Conservation (phyloP, 2,329 filamentous ascomycete genomes). For the Akanthomyces uredinophilus region DNA sequence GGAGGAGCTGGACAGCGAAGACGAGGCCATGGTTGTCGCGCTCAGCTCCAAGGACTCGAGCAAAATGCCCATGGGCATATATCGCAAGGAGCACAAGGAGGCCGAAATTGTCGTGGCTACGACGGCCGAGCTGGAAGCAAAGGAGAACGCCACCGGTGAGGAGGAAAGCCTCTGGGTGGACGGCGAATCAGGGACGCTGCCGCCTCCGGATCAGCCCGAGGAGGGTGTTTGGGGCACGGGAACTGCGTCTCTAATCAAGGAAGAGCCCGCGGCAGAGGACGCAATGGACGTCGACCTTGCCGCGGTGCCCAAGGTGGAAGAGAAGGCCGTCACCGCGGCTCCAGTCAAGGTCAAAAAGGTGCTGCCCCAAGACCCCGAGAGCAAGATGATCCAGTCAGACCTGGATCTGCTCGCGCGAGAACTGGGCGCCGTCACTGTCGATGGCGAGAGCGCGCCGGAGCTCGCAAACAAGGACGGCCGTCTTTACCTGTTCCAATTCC, state of each 20-base stretch:
- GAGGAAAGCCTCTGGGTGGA: constrained; percentile 45
- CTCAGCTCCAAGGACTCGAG: constrained; percentile 27
- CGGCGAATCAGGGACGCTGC: constrained; percentile 26
- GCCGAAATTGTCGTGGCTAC: constrained; percentile 50
- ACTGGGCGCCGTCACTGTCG: constrained; percentile 33
- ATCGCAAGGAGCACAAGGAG: constrained; percentile 49
- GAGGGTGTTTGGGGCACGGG: constrained; percentile 41
- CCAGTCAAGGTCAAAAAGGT: constrained; percentile 21
- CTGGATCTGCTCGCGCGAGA: constrained; percentile 39
- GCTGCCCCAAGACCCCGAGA: constrained; percentile 32
- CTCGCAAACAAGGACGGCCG: constrained; percentile 46
- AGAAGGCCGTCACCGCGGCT: background rate
- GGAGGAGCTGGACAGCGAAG: constrained; percentile 42
- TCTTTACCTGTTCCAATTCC: constrained; percentile 61
- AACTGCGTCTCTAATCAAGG: constrained; percentile 35
- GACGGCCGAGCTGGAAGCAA: constrained; percentile 52
- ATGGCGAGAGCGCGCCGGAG: constrained; percentile 24
- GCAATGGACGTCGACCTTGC: constrained; percentile 19
- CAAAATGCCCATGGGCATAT: constrained; percentile 52
- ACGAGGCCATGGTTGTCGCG: constrained; percentile 36
- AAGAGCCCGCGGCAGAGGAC: constrained; percentile 39
- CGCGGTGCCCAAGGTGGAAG: background rate
- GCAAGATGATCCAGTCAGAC: constrained; percentile 34
- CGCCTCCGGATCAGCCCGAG: constrained; percentile 26
- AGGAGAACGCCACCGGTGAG: constrained; percentile 41